Evolutionary conservation across 257 asterid genomes (phyloP).

Genomic region (Salvia hispanica): DNA sequence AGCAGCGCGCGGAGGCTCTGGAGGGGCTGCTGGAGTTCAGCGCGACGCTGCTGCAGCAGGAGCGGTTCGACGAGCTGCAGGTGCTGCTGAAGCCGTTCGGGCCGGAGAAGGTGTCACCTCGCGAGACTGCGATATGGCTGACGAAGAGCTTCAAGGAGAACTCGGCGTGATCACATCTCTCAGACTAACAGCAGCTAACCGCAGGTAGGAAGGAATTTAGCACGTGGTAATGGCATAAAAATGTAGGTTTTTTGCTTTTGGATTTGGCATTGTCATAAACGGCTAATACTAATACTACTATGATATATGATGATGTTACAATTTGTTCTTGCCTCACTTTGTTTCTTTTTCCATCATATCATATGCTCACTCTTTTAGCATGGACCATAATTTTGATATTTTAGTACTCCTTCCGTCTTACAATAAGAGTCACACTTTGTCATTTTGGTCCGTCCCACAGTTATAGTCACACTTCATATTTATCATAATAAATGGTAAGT

Average conservation of each 20-base stretch:
- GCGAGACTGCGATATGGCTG: slow-evolving; percentile 98
- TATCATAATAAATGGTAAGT: too few relatives aligned
- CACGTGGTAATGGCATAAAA: not conserved
- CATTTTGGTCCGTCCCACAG: too few relatives aligned
- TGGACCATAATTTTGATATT: too few relatives aligned
- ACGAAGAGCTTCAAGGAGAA: slow-evolving; percentile 91
- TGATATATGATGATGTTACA: not conserved
- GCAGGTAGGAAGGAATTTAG: slow-evolving; percentile 8
- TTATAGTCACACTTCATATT: too few relatives aligned
- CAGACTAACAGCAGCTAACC: slow-evolving; percentile 38
- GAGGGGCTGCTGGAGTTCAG: slow-evolving; percentile 98
- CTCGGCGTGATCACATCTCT: slow-evolving; percentile 31
- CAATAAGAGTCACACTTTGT: too few relatives aligned
- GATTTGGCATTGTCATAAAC: slow-evolving; percentile 33
- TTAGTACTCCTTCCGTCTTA: too few relatives aligned
- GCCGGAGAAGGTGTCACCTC: slow-evolving; percentile 80
- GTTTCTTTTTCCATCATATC: not conserved
- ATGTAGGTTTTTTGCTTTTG: not conserved
- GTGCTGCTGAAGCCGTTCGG: slow-evolving; percentile 94
- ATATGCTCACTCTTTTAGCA: too few relatives aligned
- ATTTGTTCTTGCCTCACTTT: not conserved
- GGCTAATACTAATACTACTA: slow-evolving; percentile 3
- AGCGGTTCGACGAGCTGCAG: slow-evolving; percentile 77
- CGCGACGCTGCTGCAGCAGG: slow-evolving; percentile 82
- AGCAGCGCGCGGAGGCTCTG: slow-evolving; percentile 93